These are phyloP conservation scores for Achaetomiella virescens DNA, from an alignment of 495 filamentous ascomycete species.

Conservation along the genomic window DNA sequence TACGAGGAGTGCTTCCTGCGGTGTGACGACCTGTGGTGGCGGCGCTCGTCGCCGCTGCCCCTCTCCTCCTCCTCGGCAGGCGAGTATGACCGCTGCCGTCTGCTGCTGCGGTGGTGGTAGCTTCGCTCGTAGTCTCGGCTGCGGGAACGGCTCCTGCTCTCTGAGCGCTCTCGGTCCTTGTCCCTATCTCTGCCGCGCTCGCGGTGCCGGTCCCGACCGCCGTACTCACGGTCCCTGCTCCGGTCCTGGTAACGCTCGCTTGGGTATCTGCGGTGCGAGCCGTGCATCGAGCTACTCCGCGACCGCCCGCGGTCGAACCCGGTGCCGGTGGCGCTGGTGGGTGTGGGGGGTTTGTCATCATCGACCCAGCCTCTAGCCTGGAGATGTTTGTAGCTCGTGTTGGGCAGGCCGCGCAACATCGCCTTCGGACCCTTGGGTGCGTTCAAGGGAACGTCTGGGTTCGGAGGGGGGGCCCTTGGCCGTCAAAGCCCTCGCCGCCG, in stretches of 20 bases:
- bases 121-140: constrained; percentile 45
- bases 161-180: constrained; percentile 13
- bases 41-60: constrained; percentile 39
- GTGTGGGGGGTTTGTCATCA: constrained; percentile 33
- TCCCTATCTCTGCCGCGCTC: constrained; percentile 30
- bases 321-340: constrained; percentile 29
- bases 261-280: constrained; percentile 14
- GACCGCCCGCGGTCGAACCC: constrained; percentile 30
- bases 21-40: constrained; percentile 42
- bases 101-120: constrained; percentile 40
- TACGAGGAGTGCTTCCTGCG: constrained; percentile 38
- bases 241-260: constrained; percentile 20
- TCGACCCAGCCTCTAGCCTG: constrained; percentile 44
- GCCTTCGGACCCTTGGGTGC: constrained; percentile 92
- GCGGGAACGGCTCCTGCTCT: constrained; percentile 32
- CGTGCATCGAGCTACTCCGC: constrained; percentile 38
- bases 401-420: constrained; percentile 78
- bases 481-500: constrained; percentile 9
- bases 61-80: constrained; percentile 40
- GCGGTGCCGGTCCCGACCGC: constrained; percentile 21
- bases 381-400: constrained; percentile 57
- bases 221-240: constrained; percentile 8
- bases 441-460: constrained; percentile 47
- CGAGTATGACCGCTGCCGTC: constrained; percentile 54
- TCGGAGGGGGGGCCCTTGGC: constrained; percentile 4